Conservation (phyloP, 495 filamentous ascomycete species). For the Poronia punctata region DNA sequence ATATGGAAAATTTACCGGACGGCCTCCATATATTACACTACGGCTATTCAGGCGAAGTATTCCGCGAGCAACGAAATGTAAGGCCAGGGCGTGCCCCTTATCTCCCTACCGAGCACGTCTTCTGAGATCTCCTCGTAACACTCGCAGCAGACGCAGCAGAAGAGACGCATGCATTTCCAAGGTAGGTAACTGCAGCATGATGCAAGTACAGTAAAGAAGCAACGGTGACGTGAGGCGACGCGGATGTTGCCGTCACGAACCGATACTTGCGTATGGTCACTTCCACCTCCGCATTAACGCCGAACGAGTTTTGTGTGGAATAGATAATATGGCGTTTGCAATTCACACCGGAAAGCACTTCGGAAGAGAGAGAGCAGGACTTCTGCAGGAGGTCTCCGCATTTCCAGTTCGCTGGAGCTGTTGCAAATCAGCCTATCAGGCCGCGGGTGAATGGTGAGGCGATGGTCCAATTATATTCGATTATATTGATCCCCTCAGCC, state of each 20-base stretch:
- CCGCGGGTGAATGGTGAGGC: constrained; percentile 6
- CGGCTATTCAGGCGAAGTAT: constrained; percentile 7
- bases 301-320: too few species aligned
- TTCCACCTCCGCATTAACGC: background rate
- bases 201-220: too few species aligned
- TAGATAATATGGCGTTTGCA: too few species aligned
- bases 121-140: too few species aligned
- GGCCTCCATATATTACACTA: constrained; percentile 4
- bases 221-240: background rate
- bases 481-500: constrained; percentile 5
- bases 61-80: background rate
- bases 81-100: background rate
- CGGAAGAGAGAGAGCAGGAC: too few species aligned
- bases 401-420: constrained; percentile 5
- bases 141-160: too few species aligned
- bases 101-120: too few species aligned
- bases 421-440: background rate
- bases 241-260: too few species aligned
- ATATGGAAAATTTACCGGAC: constrained; percentile 9
- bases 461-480: constrained; percentile 1
- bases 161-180: too few species aligned
- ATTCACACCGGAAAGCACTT: too few species aligned
- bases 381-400: constrained; percentile 4
- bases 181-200: too few species aligned
- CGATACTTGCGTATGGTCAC: background rate